These are phyloP conservation scores for Dissophora globulifera DNA, from an alignment of 192 early-diverging fungal genomes.

Conservation along the genomic window DNA sequence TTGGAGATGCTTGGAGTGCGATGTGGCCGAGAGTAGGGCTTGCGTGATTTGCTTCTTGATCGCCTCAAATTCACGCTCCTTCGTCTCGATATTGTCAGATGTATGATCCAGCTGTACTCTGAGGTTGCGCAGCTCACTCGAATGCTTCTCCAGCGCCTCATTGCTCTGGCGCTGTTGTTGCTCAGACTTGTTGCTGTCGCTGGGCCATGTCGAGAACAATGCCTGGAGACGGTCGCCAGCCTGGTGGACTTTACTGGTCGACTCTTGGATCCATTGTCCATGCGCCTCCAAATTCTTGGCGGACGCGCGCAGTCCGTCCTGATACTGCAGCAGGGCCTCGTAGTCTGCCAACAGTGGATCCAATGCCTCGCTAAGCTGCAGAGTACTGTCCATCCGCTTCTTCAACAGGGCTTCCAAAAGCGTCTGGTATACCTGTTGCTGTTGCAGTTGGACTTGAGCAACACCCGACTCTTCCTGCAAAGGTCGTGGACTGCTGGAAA, in stretches of 20 bases:
- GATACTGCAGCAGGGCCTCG: conserved; percentile 22
- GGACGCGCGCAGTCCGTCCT: conserved; percentile 23
- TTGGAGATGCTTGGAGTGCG: conserved; percentile 31
- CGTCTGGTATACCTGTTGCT: not conserved
- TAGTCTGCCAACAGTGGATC: conserved; percentile 26
- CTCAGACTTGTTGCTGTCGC: too few relatives aligned
- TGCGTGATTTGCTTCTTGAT: conserved; percentile 3
- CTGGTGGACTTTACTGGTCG: conserved; percentile 18
- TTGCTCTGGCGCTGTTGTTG: too few relatives aligned
- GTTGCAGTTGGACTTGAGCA: not conserved
- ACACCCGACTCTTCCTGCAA: not conserved
- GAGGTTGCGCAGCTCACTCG: conserved; percentile 3
- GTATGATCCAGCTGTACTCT: conserved; percentile 4
- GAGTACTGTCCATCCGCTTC: conserved; percentile 1
- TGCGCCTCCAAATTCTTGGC: conserved; percentile 8
- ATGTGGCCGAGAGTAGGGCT: conserved; percentile 11
- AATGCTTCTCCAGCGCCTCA: not conserved
- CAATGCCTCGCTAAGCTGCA: conserved; percentile 3
- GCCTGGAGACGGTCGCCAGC: conserved; percentile 2
- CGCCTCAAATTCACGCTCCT: conserved; percentile 17
- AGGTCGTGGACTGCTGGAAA: conserved; percentile 7
- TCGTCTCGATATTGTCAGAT: conserved; percentile 1
- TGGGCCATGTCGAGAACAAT: conserved; percentile 16
- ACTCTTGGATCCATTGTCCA: conserved; percentile 10
- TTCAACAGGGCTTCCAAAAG: conserved; percentile 14